Evolutionary conservation across 1,139 yeast species (phyloP).

Genomic region (Magnusiomyces paraingens): DNA sequence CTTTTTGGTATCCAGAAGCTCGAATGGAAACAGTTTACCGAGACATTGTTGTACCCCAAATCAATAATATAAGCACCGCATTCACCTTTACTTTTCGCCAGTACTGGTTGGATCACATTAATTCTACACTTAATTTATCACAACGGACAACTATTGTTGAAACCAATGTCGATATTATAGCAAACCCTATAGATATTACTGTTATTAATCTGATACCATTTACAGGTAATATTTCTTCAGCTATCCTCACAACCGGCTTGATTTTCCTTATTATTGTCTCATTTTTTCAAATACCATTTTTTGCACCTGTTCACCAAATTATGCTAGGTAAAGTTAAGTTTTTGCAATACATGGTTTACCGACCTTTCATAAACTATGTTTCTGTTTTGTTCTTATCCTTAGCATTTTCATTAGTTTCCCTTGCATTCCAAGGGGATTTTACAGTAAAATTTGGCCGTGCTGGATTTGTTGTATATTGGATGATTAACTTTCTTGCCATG

Average conservation of each 20-base stretch:
- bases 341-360: conserved; percentile 43
- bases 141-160: conserved; percentile 22
- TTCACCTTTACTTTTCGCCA: too few species aligned
- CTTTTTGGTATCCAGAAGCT: conserved; percentile 8
- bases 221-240: conserved; percentile 45
- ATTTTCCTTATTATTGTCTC: conserved; percentile 69
- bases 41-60: conserved; percentile 11
- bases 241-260: conserved; percentile 69
- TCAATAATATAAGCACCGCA: conserved; percentile 4
- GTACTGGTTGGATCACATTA: too few species aligned
- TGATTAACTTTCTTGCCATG: conserved; percentile 52
- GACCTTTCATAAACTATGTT: conserved; percentile 43
- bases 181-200: conserved; percentile 38
- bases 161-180: conserved; percentile 22
- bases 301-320: conserved; percentile 46
- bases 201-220: conserved; percentile 40
- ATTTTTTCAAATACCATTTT: conserved; percentile 52
- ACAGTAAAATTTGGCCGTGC: conserved; percentile 48
- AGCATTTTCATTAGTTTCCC: conserved; percentile 51
- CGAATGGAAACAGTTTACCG: conserved; percentile 5
- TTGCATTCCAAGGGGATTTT: conserved; percentile 53
- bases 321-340: conserved; percentile 43
- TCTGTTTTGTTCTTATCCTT: conserved; percentile 49
- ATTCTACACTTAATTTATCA: conserved; percentile 16
- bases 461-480: conserved; percentile 63